phyloP scores from a whole-genome alignment of 2,329 filamentous ascomycete genomes.

The Xylaria sp. region DNA sequence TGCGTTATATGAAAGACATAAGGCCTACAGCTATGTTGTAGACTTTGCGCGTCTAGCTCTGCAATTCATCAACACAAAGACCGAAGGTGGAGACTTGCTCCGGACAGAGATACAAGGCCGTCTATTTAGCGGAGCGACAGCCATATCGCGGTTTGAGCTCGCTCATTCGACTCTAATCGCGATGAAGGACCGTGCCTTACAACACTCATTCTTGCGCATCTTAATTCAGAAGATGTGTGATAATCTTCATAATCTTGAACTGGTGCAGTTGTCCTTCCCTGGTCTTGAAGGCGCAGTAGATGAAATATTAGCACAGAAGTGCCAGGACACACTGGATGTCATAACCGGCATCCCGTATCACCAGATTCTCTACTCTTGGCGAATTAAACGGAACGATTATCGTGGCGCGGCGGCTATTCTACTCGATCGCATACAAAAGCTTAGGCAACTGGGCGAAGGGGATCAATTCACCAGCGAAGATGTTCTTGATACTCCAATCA shows the following conservation, averaged over 20 bases:
- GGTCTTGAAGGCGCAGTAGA: slow-evolving; percentile 83
- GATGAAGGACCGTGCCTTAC: slow-evolving; percentile 77
- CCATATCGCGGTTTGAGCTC: slow-evolving; percentile 81
- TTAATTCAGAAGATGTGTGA: slow-evolving; percentile 78
- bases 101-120: slow-evolving; percentile 81
- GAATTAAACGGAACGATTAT: slow-evolving; percentile 85
- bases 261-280: slow-evolving; percentile 82
- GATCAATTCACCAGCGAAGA: slow-evolving; percentile 66
- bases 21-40: slow-evolving; percentile 81
- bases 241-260: slow-evolving; percentile 70
- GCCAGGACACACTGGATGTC: slow-evolving; percentile 75
- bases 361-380: slow-evolving; percentile 91
- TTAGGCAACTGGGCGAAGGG: slow-evolving; percentile 68
- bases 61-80: slow-evolving; percentile 64
- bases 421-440: slow-evolving; percentile 71
- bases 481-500: slow-evolving; percentile 71
- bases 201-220: slow-evolving; percentile 75
- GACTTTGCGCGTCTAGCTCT: slow-evolving; percentile 84
- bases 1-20: slow-evolving; percentile 80
- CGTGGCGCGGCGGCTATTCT: slow-evolving; percentile 77
- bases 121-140: slow-evolving; percentile 83
- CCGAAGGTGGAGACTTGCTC: slow-evolving; percentile 54
- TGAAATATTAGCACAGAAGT: slow-evolving; percentile 77
- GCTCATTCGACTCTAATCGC: slow-evolving; percentile 83
- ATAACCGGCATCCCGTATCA: slow-evolving; percentile 77